Evolutionary conservation across 306 rosid genomes (phyloP), one percentile per base, ranked within the genome.

Genomic region (Acacia acuminata): DNA sequence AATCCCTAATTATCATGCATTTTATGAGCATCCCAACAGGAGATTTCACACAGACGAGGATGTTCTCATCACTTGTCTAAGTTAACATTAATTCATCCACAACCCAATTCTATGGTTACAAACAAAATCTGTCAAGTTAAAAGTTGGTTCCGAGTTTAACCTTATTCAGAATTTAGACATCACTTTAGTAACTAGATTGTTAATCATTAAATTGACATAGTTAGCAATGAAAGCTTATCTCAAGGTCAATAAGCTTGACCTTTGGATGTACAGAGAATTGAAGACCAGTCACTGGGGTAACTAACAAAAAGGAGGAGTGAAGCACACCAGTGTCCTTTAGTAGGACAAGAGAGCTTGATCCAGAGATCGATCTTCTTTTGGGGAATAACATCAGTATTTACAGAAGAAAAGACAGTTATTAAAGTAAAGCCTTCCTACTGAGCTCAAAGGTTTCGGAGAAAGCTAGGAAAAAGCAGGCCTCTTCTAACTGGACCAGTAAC

Each of bases 401-500:
- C 36, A 63, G 19, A 27, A 5, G 13, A 27, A 25, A 27, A 11
- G 69, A 63, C 10, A 25, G 4, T 63, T 25, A 17, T 14, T 63
- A 25, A 19, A 2, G 27, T 13, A 63, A 63, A 63, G 69, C 38
- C 15, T 22, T 60, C 36, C 36, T 10, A 61, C 67, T 24, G 34
- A 60, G 16, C 66, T 60, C 5, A 60, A n/a, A 60, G 34, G 34
- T 10, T 56, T 61, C 67, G 4, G 19, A 22, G 67, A 61, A 4
- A 61, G 30, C 34, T 12, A 11, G 7, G 34, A 61, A 25, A 60
- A 24, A 4, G 36, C 1, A 34, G 3, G 27, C 27, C 1, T 27
- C 27, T 73, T 73, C 71, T 67, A 72, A 73, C 83, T 10, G 47
- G 45, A 60, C 68, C 13, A 77, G 68, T 64, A 72, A 68, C 34